Base-by-base conservation (phyloP, 2,329 filamentous ascomycete genomes). In the Plenodomus biglobosus region DNA sequence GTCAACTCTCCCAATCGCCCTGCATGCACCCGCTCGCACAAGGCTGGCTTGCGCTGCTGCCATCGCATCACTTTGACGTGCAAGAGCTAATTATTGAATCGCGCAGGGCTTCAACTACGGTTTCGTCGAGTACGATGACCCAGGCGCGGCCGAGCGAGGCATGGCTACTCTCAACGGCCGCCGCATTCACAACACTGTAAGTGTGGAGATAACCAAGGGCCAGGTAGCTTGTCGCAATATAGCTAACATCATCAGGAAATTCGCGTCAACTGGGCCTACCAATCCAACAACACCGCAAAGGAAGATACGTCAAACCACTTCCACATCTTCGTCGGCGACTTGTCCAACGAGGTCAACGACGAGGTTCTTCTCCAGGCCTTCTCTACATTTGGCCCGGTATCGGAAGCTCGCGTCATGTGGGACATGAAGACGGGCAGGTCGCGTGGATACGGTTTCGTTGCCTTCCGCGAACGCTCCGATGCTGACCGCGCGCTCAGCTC, bases 371-470 rank as follows among this genome's bases (percentile, higher is more conserved):
- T 88, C 15, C 92, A 96, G 74, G 94, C 94, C 11, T 99, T 99
- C 75, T 95, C 90, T 40, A 90, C 90, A 38, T 99, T 97, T 72
- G 94, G 94, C 35, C 90, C 86, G 11, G 92, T 99, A 40, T 99
- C 94, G 2, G 94, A 99, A 75, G 94, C 94, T 51, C 91, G 94
- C 65, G 94, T 99, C 57, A 99, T 99, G 94, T 99, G 94, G 94
- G 94, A 99, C 73, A 99, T 99, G 94, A 99, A 99, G 82, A 99
- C 94, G 30, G 94, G 94, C 60, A 87, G 94, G 56, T 97, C 94
- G 59, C 89, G 94, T 70, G 94, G 94, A 52, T 99, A 99, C 69
- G 94, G 94, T 11, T 99, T 99, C 69, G 92, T 97, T 61, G 94
- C 94, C 41, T 99, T 95, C 82, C 88, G 92, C 55, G 94, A 99